Evolutionary conservation across 2,329 filamentous ascomycete genomes (phyloP), one percentile per base, ranked within the genome.

Genomic region (Monascus ruber): DNA sequence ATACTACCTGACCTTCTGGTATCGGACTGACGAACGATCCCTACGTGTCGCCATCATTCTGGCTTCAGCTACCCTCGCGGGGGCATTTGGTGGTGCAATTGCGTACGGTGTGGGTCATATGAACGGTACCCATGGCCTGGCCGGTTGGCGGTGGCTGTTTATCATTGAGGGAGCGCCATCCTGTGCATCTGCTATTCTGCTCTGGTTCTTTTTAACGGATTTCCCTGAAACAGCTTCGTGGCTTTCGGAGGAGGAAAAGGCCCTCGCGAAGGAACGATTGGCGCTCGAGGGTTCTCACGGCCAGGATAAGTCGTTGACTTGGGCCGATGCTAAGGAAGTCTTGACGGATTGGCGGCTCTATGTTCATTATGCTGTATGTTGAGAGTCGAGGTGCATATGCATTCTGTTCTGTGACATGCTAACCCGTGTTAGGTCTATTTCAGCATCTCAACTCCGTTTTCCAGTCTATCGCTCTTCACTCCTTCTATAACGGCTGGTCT

Each of bases 401-500:
- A 41, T 44, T 50, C 26, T 25, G n/a, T 24, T 8, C 28, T 32
- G 32, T 42, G 11, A 17, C 34, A 36, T 4, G 34, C n/a, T 1
- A 62, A 25, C 31, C 3, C 26, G 35, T 24, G 31, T 26, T 31
- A 70, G 63, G 55, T 72, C 5, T 72, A 72, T 45, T 72, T 73
- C 40, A 66, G 68, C 6, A 69, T 70, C 29, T 68, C 71, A 2
- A 66, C 68, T 2, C 73, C 75, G 0, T 77, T 80, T 48, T 73
- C 73, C 2, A 74, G 71, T 35, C 62, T 81, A 38, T 77, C 73
- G 8, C 63, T 60, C 65, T 83, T 70, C 56, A 70, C 81, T 0
- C 81, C 81, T 0, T 77, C 74, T 2, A 82, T 84, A 40, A 75
- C 81, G 38, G 69, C 69, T 4, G 76, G 76, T 0, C 53, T 74